Conservation (phyloP, 495 filamentous ascomycete species). For the Trichoderma reesei region DNA sequence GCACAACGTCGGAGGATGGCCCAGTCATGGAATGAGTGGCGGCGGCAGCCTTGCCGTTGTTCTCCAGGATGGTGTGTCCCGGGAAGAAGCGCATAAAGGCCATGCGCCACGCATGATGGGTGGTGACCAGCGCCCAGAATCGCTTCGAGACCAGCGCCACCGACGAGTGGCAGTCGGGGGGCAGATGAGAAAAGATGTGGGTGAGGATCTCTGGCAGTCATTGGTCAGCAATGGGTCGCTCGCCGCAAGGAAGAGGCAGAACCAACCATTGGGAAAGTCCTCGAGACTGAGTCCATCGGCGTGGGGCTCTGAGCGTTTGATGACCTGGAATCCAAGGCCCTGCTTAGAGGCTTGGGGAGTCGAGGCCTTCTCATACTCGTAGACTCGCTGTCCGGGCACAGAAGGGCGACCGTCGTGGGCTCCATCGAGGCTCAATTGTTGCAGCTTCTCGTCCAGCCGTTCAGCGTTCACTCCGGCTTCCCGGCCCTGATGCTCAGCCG, state of each 20-base stretch:
- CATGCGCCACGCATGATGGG: conserved; percentile 81
- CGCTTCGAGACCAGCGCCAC: conserved; percentile 75
- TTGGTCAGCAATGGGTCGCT: background rate
- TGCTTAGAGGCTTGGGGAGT: conserved; percentile 34
- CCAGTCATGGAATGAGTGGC: conserved; percentile 27
- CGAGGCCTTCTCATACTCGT: conserved; percentile 61
- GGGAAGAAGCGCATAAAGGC: conserved; percentile 87
- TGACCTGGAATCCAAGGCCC: conserved; percentile 50
- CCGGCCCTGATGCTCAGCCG: background rate
- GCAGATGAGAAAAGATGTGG: conserved; percentile 82
- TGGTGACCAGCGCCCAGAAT: conserved; percentile 74
- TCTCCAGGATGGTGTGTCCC: conserved; percentile 46
- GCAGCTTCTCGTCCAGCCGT: conserved; percentile 29
- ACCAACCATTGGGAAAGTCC: conserved; percentile 73
- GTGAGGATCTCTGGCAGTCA: conserved; percentile 65
- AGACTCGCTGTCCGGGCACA: conserved; percentile 51
- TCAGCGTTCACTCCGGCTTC: conserved; percentile 22
- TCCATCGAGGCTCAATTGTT: conserved; percentile 31
- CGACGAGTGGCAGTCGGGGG: conserved; percentile 64
- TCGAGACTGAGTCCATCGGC: conserved; percentile 44
- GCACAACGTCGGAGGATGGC: conserved; percentile 50
- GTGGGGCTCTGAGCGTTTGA: conserved; percentile 37
- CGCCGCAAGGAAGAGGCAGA: background rate
- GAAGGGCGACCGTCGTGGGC: conserved; percentile 15
- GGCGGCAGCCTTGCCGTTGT: conserved; percentile 18